Percentiles rank a stretch among this genome's conserved stretches.
Evolutionary conservation across 2,329 filamentous ascomycete species (phyloP).

Genomic region (Phymatotrichopsis omnivora): DNA sequence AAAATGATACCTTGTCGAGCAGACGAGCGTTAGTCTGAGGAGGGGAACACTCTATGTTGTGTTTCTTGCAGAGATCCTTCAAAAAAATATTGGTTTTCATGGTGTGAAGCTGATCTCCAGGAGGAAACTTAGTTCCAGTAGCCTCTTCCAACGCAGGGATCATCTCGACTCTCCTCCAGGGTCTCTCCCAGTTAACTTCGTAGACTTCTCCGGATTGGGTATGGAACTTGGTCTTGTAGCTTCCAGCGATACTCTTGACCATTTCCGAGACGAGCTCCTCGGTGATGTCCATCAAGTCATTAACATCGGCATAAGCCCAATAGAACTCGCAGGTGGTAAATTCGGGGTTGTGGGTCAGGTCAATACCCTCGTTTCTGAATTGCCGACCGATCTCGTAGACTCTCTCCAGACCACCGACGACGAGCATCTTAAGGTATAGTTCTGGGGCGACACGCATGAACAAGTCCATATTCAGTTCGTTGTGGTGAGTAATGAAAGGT

Average conservation of each 20-base stretch:
- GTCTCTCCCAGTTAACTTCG: slow-evolving; percentile 90
- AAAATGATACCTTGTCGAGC: slow-evolving; percentile 59
- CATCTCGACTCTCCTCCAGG: slow-evolving; percentile 93
- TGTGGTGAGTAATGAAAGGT: slow-evolving; percentile 92
- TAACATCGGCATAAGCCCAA: slow-evolving; percentile 81
- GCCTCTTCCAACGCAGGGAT: slow-evolving; percentile 84
- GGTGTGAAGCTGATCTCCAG: slow-evolving; percentile 80
- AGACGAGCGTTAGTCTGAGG: slow-evolving; percentile 91
- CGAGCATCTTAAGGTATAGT: slow-evolving; percentile 89
- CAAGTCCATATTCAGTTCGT: slow-evolving; percentile 88
- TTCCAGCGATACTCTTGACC: slow-evolving; percentile 78
- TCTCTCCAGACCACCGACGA: slow-evolving; percentile 86
- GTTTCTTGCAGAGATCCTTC: slow-evolving; percentile 72
- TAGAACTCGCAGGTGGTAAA: slow-evolving; percentile 99
- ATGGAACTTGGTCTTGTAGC: slow-evolving; percentile 57
- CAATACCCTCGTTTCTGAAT: slow-evolving; percentile 88
- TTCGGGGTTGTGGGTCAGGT: slow-evolving; percentile 93
- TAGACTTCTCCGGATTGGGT: slow-evolving; percentile 78
- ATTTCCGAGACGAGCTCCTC: slow-evolving; percentile 86
- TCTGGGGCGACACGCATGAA: slow-evolving; percentile 93
- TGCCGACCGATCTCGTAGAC: slow-evolving; percentile 94
- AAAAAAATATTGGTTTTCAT: slow-evolving; percentile 83
- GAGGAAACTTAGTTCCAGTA: slow-evolving; percentile 86
- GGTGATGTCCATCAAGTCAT: slow-evolving; percentile 82
- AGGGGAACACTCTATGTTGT: slow-evolving; percentile 77